These are phyloP conservation scores for Magnaporthales sp. DNA, from an alignment of 2,329 filamentous ascomycete genomes.

Conservation along the genomic window DNA sequence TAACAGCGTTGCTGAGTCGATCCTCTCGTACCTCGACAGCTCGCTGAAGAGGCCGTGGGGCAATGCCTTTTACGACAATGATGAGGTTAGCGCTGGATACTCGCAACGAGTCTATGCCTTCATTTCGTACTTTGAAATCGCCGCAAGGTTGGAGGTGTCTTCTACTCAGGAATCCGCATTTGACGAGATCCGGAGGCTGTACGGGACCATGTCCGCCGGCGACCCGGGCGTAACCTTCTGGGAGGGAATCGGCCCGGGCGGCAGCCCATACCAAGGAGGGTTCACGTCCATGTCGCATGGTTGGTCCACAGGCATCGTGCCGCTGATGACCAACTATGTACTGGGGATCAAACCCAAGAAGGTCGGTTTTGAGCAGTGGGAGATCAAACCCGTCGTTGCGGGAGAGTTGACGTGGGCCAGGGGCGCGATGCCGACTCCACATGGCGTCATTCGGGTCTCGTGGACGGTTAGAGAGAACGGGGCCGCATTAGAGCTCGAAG, in stretches of 20 bases:
- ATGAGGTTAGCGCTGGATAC: conserved; percentile 22
- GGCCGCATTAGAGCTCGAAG: conserved; percentile 17
- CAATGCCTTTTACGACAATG: conserved; percentile 43
- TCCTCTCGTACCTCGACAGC: conserved; percentile 29
- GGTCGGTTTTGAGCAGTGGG: conserved; percentile 34
- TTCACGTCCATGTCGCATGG: conserved; percentile 42
- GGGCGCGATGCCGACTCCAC: conserved; percentile 32
- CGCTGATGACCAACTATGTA: conserved; percentile 34
- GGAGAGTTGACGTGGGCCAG: conserved; percentile 31
- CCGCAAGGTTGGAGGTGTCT: conserved; percentile 30
- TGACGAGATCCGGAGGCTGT: conserved; percentile 36
- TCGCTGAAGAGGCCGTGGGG: conserved; percentile 31
- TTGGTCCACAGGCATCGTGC: conserved; percentile 42
- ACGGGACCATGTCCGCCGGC: conserved; percentile 38
- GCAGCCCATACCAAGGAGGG: conserved; percentile 31
- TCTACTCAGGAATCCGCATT: conserved; percentile 19
- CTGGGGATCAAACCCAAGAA: conserved; percentile 34
- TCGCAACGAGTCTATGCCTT: conserved; percentile 40
- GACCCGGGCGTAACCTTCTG: conserved; percentile 40
- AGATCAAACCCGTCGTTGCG: conserved; percentile 25
- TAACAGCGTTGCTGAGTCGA: conserved; percentile 20
- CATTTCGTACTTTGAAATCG: conserved; percentile 42
- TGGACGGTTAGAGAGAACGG: conserved; percentile 22
- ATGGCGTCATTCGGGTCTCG: conserved; percentile 25
- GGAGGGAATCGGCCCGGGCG: conserved; percentile 38